Base-by-base conservation (phyloP, 1,139 yeast genomes). In the Kurtzmaniella quercitrusa region DNA sequence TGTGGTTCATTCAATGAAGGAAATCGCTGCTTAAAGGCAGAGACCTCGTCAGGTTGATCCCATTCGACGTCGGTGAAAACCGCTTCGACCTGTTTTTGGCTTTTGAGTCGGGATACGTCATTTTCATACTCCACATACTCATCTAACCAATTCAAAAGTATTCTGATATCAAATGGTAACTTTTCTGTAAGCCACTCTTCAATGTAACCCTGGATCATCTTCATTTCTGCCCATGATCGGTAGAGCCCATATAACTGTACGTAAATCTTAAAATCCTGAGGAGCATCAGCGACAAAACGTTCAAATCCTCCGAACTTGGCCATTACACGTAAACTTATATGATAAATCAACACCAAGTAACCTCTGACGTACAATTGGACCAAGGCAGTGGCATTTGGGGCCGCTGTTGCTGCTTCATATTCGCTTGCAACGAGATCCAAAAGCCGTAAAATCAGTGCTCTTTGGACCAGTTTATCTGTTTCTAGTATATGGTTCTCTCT, bases 221-320 rank as follows among this genome's bases (percentile, higher is more conserved):
- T 45, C 35, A 68, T 50, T 12, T 41, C 46, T 11, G 61, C 55
- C 41, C 60, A 59, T 2, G 54, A 46, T 19, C 56, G 52, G 33
- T 68, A 72, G 49, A 71, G 71, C 43, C 70, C 68, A 59, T 66
- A 71, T 30, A 72, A 62, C 48, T 72, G 70, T 47, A 72, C 55
- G 51, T 72, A 72, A 21, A 72, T 66, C 43, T 71, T 66, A 51
- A 72, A 72, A 50, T 72, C 78, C 42, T 58, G 61, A 45, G 66
- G 71, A 46, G 61, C 62, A 16, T 60, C 51, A 45, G 63, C 66
- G 41, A 72, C 67, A 47, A 72, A 72, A 40, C 60, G 59, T 48
- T 68, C 74, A 48, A 72, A 72, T 6, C 78, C 78, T 42, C 64
- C 57, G 52, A 68, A 72, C 50, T 71, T 74, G 42, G 68, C 47